phyloP scores from a whole-genome alignment of 176 grass and related monocot species.

The Oryza glaberrima region DNA sequence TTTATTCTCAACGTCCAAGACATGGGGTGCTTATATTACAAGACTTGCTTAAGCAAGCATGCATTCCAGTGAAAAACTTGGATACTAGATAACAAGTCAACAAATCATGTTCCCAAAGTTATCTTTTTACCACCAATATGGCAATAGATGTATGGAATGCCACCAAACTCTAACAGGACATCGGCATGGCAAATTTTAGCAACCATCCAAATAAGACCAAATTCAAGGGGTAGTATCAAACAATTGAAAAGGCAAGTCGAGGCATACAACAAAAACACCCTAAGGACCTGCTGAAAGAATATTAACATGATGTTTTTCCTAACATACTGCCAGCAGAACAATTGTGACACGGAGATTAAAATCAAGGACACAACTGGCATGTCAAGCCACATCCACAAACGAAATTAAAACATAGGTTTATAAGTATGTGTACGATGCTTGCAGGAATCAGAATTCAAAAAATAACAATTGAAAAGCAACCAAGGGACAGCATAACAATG shows the following conservation, averaged over 20 bases:
- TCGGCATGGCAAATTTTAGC: not conserved
- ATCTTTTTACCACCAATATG: not conserved
- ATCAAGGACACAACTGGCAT: not conserved
- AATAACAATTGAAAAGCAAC: not conserved
- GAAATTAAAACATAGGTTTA: not conserved
- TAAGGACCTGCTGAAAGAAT: constrained; percentile 1
- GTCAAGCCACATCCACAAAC: not conserved
- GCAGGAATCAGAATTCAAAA: not conserved
- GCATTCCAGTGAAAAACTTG: not conserved
- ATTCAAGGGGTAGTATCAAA: not conserved
- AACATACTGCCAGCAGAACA: not conserved
- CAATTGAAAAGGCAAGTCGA: not conserved
- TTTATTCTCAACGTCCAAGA: not conserved
- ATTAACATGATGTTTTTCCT: not conserved
- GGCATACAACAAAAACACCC: not conserved
- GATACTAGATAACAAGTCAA: not conserved
- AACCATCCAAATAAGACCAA: not conserved
- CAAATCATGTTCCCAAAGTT: not conserved
- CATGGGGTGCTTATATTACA: not conserved
- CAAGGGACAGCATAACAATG: not conserved
- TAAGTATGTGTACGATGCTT: not conserved
- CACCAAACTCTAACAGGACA: not conserved
- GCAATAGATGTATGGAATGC: not conserved
- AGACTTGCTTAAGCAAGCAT: not conserved
- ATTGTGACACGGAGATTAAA: not conserved